Evolutionary conservation across 1,139 yeast genomes (phyloP).

Genomic region (Kodamaea sp.): DNA sequence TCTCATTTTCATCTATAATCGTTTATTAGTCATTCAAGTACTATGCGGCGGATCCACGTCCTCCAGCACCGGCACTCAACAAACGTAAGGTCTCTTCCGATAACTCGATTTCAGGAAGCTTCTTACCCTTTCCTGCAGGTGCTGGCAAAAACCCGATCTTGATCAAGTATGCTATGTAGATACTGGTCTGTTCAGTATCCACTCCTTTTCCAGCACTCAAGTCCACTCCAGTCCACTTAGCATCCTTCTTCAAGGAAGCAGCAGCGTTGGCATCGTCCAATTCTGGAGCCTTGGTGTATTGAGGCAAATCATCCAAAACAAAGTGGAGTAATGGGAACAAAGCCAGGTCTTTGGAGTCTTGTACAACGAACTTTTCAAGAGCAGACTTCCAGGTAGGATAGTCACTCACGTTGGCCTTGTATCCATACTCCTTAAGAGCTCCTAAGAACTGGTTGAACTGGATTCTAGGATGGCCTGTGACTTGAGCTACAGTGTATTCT

Average conservation of each 20-base stretch:
- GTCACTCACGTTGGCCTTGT: conserved; percentile 58
- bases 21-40: no score
- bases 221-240: conserved; percentile 64
- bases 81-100: conserved; percentile 61
- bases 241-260: conserved; percentile 60
- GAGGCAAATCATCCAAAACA: conserved; percentile 89
- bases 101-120: conserved; percentile 61
- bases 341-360: conserved; percentile 72
- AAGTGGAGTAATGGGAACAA: conserved; percentile 91
- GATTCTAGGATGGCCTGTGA: conserved; percentile 95
- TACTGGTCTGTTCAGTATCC: conserved; percentile 62
- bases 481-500: conserved; percentile 78
- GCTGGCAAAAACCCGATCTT: conserved; percentile 75
- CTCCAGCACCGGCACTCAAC: conserved; percentile 83
- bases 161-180: conserved; percentile 76
- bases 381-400: conserved; percentile 78
- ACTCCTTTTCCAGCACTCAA: conserved; percentile 73
- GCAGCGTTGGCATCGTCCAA: conserved; percentile 83
- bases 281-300: conserved; percentile 92
- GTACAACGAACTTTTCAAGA: conserved; percentile 72
- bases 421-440: conserved; percentile 69
- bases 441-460: conserved; percentile 74
- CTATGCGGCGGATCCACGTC: conserved; percentile 61
- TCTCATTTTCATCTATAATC: no score
- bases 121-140: conserved; percentile 47